Evolutionary conservation across 2,329 filamentous ascomycete genomes (phyloP).

Genomic region (Apiospora marii): DNA sequence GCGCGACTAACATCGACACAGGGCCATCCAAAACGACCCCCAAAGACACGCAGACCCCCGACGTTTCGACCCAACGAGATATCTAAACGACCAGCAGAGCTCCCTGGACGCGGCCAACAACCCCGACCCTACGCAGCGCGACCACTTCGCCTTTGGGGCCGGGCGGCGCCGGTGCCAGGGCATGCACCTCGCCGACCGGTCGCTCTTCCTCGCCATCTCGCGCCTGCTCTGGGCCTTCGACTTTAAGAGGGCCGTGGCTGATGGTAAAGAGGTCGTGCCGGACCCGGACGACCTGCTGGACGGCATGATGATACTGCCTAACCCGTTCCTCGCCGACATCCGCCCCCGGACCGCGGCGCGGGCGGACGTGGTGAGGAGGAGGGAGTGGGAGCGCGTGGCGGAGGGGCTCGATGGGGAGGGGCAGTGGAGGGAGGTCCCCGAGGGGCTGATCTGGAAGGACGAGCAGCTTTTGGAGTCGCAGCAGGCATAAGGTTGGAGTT

Average conservation of each 20-base stretch:
- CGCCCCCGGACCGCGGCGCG: slow-evolving; percentile 25
- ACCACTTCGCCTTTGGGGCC: slow-evolving; percentile 62
- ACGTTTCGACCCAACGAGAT: slow-evolving; percentile 48
- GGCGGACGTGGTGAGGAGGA: slow-evolving; percentile 25
- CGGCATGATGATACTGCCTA: slow-evolving; percentile 27
- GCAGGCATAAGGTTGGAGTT: no score
- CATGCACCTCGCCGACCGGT: slow-evolving; percentile 60
- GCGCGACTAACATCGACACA: slow-evolving; percentile 25
- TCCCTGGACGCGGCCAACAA: slow-evolving; percentile 41
- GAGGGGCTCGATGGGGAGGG: slow-evolving; percentile 36
- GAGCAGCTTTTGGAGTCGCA: no score
- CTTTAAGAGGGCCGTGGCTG: slow-evolving; percentile 31
- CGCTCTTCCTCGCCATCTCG: slow-evolving; percentile 55
- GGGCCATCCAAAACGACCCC: slow-evolving; percentile 54
- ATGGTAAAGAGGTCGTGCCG: slow-evolving; percentile 26
- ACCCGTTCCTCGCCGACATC: slow-evolving; percentile 29
- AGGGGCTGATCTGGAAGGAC: slow-evolving; percentile 29
- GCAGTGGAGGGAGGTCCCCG: slow-evolving; percentile 39
- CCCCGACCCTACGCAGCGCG: slow-evolving; percentile 51
- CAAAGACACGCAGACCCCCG: slow-evolving; percentile 47
- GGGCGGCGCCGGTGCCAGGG: slow-evolving; percentile 65
- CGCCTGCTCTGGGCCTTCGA: slow-evolving; percentile 57
- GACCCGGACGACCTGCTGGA: slow-evolving; percentile 26
- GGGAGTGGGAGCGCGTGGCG: slow-evolving; percentile 32
- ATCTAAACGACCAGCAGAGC: slow-evolving; percentile 31